A percentile compares a stretch with the other conserved stretches of the same genome.
These are phyloP conservation scores for Pseudonectria buxi DNA, from an alignment of 2,329 filamentous ascomycete genomes.

Conservation along the genomic window DNA sequence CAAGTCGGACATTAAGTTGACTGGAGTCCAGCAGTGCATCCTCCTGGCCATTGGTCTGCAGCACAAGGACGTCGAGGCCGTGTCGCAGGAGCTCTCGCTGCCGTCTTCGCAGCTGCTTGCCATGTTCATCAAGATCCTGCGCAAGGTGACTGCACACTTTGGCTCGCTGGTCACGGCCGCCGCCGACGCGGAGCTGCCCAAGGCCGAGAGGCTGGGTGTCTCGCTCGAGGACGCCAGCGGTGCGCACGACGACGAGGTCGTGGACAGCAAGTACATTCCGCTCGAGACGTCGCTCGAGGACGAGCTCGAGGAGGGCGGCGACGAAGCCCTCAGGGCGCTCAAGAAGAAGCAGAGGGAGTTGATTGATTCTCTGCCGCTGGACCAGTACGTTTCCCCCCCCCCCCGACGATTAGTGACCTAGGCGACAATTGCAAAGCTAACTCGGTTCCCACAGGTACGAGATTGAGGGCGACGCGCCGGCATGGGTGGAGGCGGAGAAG, in stretches of 20 bases:
- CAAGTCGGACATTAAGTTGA: slow-evolving; percentile 59
- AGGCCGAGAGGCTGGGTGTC: slow-evolving; percentile 49
- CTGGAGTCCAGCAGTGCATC: slow-evolving; percentile 77
- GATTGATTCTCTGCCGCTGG: slow-evolving; percentile 83
- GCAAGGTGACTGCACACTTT: slow-evolving; percentile 79
- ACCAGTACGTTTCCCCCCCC: slow-evolving; percentile 43
- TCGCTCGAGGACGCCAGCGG: slow-evolving; percentile 53
- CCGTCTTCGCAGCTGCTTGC: slow-evolving; percentile 75
- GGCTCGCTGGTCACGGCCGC: slow-evolving; percentile 67
- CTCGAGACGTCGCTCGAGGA: slow-evolving; percentile 67
- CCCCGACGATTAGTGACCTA: background rate
- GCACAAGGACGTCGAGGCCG: slow-evolving; percentile 73
- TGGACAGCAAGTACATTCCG: slow-evolving; percentile 61
- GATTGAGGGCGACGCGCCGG: slow-evolving; percentile 54
- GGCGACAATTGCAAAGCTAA: slow-evolving; percentile 2
- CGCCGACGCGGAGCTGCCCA: slow-evolving; percentile 59
- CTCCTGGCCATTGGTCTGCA: slow-evolving; percentile 88
- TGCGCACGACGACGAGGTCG: slow-evolving; percentile 62
- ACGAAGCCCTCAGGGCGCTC: slow-evolving; percentile 65
- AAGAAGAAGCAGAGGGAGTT: slow-evolving; percentile 77
- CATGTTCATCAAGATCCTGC: slow-evolving; percentile 95
- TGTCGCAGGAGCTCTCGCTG: slow-evolving; percentile 72
- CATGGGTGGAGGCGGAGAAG: slow-evolving; percentile 67
- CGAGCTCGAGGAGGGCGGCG: slow-evolving; percentile 76
- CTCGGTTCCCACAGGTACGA: slow-evolving; percentile 45